Conservation (phyloP, 2,329 filamentous ascomycete species). For the Colletotrichum sojae region DNA sequence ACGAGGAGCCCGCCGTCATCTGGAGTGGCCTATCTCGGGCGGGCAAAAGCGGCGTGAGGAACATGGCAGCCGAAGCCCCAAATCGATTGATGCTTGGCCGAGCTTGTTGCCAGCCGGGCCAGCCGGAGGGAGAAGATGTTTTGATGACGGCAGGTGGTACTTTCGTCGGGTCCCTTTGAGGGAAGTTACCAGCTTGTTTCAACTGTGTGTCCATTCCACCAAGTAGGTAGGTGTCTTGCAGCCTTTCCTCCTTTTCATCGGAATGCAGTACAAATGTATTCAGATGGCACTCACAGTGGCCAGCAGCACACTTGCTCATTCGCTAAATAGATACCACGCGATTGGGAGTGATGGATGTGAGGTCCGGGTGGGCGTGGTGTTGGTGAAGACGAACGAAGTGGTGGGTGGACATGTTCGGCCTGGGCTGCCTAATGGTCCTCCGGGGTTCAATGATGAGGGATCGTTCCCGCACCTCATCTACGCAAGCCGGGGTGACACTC, state of each 20-base stretch:
- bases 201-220: too few species aligned
- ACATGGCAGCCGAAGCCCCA: not conserved
- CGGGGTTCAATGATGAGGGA: constrained; percentile 24
- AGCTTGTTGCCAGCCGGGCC: not conserved
- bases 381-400: constrained; percentile 15
- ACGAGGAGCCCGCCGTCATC: constrained; percentile 13
- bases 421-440: constrained; percentile 17
- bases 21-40: not conserved
- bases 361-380: constrained; percentile 30
- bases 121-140: constrained; percentile 2
- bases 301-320: too few species aligned
- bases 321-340: not conserved
- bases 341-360: constrained; percentile 34
- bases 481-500: constrained; percentile 31
- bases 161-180: not conserved
- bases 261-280: too few species aligned
- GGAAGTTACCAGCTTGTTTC: not conserved
- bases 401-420: constrained; percentile 5
- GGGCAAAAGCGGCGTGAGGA: constrained; percentile 24
- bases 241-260: too few species aligned
- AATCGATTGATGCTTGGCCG: not conserved
- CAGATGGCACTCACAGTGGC: too few species aligned
- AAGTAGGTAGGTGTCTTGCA: too few species aligned
- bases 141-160: not conserved
- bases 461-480: constrained; percentile 39